Evolutionary conservation across 2,329 filamentous ascomycete species (phyloP).

Genomic region (Stagonosporopsis tanaceti): DNA sequence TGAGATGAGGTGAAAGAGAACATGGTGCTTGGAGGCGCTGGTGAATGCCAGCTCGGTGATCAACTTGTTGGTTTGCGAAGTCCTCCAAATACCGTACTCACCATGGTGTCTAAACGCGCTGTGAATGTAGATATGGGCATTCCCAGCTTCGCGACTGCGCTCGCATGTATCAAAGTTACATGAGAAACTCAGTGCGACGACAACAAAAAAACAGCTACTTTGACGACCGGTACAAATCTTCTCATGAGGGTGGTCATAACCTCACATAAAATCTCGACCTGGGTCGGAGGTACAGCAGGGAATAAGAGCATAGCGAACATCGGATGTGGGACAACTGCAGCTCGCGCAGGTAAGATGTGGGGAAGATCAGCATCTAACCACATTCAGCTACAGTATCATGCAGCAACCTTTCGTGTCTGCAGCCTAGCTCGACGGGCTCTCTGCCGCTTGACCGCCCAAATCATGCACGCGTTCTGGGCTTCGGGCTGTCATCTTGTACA

Average conservation of each 20-base stretch:
- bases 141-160: not conserved
- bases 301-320: not conserved
- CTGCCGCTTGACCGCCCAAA: slow-evolving; percentile 2
- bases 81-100: not conserved
- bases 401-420: slow-evolving; percentile 6
- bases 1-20: slow-evolving; percentile 2
- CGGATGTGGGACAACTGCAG: slow-evolving; percentile 7
- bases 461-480: slow-evolving; percentile 1
- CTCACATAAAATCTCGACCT: not conserved
- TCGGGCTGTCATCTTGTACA: slow-evolving; percentile 4
- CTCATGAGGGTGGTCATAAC: not conserved
- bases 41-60: not conserved
- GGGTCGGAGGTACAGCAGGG: not conserved
- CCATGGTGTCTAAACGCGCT: not conserved
- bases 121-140: not conserved
- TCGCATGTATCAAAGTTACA: not conserved
- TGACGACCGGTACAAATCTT: too few relatives aligned
- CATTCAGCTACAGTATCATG: not conserved
- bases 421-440: slow-evolving; percentile 13
- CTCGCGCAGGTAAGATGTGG: slow-evolving; percentile 2
- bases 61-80: not conserved
- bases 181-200: not conserved
- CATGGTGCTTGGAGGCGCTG: not conserved
- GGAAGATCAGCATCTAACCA: slow-evolving; percentile 16
- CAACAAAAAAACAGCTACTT: too few relatives aligned